A percentile compares a stretch with the other conserved stretches of the same genome.
Evolutionary conservation across 2,329 filamentous ascomycete species (phyloP).

Genomic region (Eutypa lata): DNA sequence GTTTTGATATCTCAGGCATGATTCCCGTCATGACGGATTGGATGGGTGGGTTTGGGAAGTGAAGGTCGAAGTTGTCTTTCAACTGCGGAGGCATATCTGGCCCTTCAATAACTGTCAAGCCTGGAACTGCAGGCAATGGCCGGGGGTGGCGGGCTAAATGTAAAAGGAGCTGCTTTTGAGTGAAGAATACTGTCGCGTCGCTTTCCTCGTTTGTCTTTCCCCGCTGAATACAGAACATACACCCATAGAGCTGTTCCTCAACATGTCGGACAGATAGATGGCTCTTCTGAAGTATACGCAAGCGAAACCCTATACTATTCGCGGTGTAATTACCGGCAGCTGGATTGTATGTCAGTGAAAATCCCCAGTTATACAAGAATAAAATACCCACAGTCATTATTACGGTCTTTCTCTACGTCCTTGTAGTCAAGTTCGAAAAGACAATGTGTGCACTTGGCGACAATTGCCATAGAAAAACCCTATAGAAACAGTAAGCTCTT

Average conservation of each 20-base stretch:
- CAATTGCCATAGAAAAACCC: conserved; percentile 40
- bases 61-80: conserved; percentile 52
- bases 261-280: conserved; percentile 47
- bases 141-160: conserved; percentile 53
- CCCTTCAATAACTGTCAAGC: conserved; percentile 46
- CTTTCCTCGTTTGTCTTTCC: conserved; percentile 50
- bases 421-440: conserved; percentile 52
- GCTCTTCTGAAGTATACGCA: conserved; percentile 55
- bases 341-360: conserved; percentile 18
- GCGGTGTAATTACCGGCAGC: conserved; percentile 46
- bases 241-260: conserved; percentile 53
- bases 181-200: conserved; percentile 57
- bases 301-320: conserved; percentile 45
- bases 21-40: conserved; percentile 41
- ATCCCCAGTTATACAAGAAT: not conserved
- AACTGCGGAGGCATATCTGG: conserved; percentile 35
- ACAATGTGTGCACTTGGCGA: conserved; percentile 52
- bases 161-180: conserved; percentile 47
- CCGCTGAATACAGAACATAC: conserved; percentile 50
- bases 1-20: conserved; percentile 34
- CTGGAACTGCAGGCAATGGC: conserved; percentile 47
- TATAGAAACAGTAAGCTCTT: conserved; percentile 14
- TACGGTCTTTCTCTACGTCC: conserved; percentile 49
- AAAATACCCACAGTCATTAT: conserved; percentile 40
- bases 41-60: conserved; percentile 39